phyloP scores from a whole-genome alignment of 2,329 filamentous ascomycete species.

The Aureobasidium sp. region DNA sequence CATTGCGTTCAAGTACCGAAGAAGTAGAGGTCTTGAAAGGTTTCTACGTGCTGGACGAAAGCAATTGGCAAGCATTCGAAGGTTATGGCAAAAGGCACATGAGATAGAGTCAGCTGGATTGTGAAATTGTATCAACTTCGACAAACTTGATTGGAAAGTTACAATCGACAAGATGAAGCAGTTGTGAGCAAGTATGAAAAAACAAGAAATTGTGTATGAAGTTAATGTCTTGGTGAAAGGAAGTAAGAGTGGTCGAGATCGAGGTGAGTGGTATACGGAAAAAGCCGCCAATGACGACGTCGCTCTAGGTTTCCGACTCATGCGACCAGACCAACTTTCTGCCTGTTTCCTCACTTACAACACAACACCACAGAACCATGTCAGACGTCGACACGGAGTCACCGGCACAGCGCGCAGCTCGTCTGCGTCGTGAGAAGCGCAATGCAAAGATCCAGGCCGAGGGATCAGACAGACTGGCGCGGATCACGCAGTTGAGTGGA shows the following conservation, averaged over 20 bases:
- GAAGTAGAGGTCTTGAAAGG: neutral
- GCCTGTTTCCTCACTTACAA: neutral
- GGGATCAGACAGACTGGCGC: conserved; percentile 62
- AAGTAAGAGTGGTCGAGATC: neutral
- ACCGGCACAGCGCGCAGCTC: conserved; percentile 52
- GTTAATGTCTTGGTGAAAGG: neutral
- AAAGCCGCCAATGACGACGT: conserved; percentile 7
- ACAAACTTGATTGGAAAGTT: neutral
- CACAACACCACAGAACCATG: conserved; percentile 10
- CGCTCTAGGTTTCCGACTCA: neutral
- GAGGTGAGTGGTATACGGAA: neutral
- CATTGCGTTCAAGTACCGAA: neutral
- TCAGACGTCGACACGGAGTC: conserved; percentile 30
- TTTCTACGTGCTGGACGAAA: too few relatives aligned
- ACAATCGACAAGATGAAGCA: too few relatives aligned
- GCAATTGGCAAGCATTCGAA: neutral
- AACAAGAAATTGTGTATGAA: neutral
- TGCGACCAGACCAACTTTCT: conserved; percentile 12
- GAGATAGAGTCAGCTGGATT: neutral
- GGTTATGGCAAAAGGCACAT: neutral
- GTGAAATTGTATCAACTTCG: neutral
- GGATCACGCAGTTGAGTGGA: conserved; percentile 65
- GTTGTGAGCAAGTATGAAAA: neutral
- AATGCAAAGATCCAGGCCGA: conserved; percentile 72
- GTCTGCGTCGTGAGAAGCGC: conserved; percentile 69